A percentile compares a stretch with the other conserved stretches of the same genome.
Conservation (phyloP, 257 asterid species). For the Eucommia ulmoides region DNA sequence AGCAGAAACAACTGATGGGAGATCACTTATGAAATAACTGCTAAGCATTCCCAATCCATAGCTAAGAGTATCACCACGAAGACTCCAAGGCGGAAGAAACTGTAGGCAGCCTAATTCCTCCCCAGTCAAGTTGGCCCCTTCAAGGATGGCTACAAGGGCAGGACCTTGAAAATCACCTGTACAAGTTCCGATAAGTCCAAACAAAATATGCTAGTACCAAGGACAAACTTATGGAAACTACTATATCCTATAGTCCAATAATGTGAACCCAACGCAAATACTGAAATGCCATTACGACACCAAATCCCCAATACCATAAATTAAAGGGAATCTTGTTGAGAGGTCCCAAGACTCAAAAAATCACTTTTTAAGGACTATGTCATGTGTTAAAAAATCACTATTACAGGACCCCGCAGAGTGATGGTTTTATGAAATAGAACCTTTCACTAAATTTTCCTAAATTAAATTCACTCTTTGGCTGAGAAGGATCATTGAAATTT, state of each 20-base stretch:
- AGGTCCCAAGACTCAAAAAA: too few species aligned
- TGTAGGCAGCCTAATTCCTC: slow-evolving; percentile 88
- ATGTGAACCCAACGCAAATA: slow-evolving; percentile 1
- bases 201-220: not conserved
- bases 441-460: too few species aligned
- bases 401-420: too few species aligned
- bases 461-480: too few species aligned
- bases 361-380: too few species aligned
- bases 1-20: slow-evolving; percentile 75
- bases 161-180: slow-evolving; percentile 99
- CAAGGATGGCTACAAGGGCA: slow-evolving; percentile 69
- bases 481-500: too few species aligned
- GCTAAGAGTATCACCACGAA: slow-evolving; percentile 74
- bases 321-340: too few species aligned
- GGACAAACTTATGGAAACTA: not conserved
- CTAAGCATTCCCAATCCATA: slow-evolving; percentile 92
- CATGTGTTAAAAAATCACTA: too few species aligned
- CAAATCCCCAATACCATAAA: too few species aligned
- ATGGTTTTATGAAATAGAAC: too few species aligned
- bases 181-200: slow-evolving; percentile 8
- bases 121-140: slow-evolving; percentile 80
- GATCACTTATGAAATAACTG: slow-evolving; percentile 79
- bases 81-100: slow-evolving; percentile 92
- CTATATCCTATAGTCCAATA: slow-evolving; percentile 3
- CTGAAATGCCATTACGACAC: too few species aligned